Evolutionary conservation across 2,329 filamentous ascomycete genomes (phyloP), one percentile per base, ranked within the genome.

Genomic region (Penicillium hesseltinei): DNA sequence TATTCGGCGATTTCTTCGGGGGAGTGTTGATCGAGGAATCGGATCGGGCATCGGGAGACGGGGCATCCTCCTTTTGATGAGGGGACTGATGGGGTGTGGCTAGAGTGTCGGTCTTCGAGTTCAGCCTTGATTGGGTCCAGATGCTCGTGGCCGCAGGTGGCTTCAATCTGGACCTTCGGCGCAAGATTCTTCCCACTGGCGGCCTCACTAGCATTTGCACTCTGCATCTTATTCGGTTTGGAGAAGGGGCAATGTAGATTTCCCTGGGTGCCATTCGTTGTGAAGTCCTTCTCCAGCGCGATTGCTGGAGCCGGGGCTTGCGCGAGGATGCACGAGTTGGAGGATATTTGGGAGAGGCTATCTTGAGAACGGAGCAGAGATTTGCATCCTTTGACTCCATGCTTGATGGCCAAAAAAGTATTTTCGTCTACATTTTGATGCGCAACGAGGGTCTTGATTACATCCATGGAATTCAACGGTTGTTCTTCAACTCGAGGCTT

Each of bases 1-100:
- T 96, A 97, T 69, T 89, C 86, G 15, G 93, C 93, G 60, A 97
- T 88, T 71, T 97, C 92, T 77, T 96, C 91, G 2, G 93, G 91
- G 2, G 91, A 92, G 71, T 96, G 92, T 73, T 96, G 88, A 74
- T 97, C 89, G 70, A 97, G 81, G 77, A 89, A 97, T 47, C 93
- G 89, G 59, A 97, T 97, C 3, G 93, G 93, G 74, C 93, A 97
- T 70, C 94, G 91, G 58, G 85, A 67, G 44, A 72, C 64, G 25
- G 69, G 70, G 48, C 93, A 97, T 70, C 91, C 91, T 56, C 84
- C 80, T 19, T 81, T 78, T 10, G 82, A 82, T 17, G 68, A 73
- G 66, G 75, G 64, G 58, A 68, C 64, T 57, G 78, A 77, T 15
- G 68, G 64, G 21, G 73, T 63, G 54, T 70, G 71, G 65, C 75